Base-by-base conservation (phyloP, 495 filamentous ascomycete genomes). In the Penicillium paxilli region DNA sequence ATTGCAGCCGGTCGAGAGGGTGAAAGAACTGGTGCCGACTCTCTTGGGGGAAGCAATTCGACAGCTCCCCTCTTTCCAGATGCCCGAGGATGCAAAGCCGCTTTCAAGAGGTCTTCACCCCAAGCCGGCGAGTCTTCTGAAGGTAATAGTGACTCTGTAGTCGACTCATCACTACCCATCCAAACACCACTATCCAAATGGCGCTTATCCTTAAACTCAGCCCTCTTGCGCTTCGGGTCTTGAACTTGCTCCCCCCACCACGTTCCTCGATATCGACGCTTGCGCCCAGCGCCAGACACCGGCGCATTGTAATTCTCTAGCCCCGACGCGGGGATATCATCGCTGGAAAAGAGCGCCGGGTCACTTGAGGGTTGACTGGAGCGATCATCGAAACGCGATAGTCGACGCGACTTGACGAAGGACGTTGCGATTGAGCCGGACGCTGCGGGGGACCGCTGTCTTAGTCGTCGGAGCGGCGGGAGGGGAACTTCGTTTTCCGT, bases 181-280 rank as follows among this genome's bases (percentile, higher is more conserved):
- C 83, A 92, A n/a, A 93, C 84, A 49, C 88, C 90, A 70, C 87
- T 91, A 65, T 95, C 90, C n/a, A 83, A 70, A 58, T 87, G 77
- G 23, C 88, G 74, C 64, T 79, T 78, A 28, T 77, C 75, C 54
- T 72, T 76, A 44, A 78, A 77, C 25, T 90, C 80, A 5, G 75
- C 72, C 38, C 84, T 68, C 65, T 83, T 85, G 25, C 72, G 67
- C 53, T 82, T 82, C 19, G 67, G 58, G 49, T 71, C 66, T 40
- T 63, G 53, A 47, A 69, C 82, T 55, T 74, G 78, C 67, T 88
- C 86, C 19, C 83, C 78, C 66, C 81, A 91, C 88, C 88, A 92
- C 5, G 86, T 76, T 10, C 89, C 87, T 14, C 83, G 77, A 61
- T 87, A 89, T 25, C 83, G 78, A 54, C 79, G 80, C 71, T 88